Evolutionary conservation across 2,329 filamentous ascomycete species (phyloP).

Genomic region (Xylaria polymorpha): DNA sequence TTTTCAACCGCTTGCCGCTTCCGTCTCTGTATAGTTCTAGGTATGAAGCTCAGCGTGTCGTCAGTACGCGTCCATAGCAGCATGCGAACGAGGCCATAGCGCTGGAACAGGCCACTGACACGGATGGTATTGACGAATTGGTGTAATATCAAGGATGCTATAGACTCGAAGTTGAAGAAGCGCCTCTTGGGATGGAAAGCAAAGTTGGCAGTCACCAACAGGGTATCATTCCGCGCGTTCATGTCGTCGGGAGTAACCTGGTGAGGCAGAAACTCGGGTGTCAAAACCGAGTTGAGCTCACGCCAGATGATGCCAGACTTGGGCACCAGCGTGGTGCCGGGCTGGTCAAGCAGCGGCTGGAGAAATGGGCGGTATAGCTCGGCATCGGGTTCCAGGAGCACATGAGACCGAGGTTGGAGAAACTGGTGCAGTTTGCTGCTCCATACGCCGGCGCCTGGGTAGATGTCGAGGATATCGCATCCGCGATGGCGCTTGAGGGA

Average conservation of each 20-base stretch:
- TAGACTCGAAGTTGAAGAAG: slow-evolving; percentile 65
- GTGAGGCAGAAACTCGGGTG: slow-evolving; percentile 62
- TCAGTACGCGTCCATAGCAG: slow-evolving; percentile 76
- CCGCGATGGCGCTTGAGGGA: slow-evolving; percentile 76
- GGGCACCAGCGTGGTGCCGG: slow-evolving; percentile 63
- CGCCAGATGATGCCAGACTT: slow-evolving; percentile 70
- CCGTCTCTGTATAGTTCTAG: slow-evolving; percentile 67
- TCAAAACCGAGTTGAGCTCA: slow-evolving; percentile 67
- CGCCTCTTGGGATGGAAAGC: slow-evolving; percentile 62
- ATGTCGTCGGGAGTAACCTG: slow-evolving; percentile 60
- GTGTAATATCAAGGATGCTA: slow-evolving; percentile 68
- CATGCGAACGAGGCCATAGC: slow-evolving; percentile 82
- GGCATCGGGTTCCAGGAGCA: slow-evolving; percentile 80
- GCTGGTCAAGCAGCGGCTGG: slow-evolving; percentile 62
- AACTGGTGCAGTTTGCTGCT: slow-evolving; percentile 79
- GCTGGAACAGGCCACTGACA: slow-evolving; percentile 71
- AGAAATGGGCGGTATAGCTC: slow-evolving; percentile 71
- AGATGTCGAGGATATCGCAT: slow-evolving; percentile 88
- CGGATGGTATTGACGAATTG: slow-evolving; percentile 72
- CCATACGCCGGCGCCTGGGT: slow-evolving; percentile 83
- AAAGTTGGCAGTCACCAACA: slow-evolving; percentile 79
- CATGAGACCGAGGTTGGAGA: slow-evolving; percentile 82
- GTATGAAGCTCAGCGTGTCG: slow-evolving; percentile 70
- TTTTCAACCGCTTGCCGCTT: slow-evolving; percentile 67
- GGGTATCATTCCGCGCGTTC: slow-evolving; percentile 72